A percentile compares a stretch with the other conserved stretches of the same genome.
phyloP scores from a whole-genome alignment of 129 eudicot species.

The Silybum marianum region DNA sequence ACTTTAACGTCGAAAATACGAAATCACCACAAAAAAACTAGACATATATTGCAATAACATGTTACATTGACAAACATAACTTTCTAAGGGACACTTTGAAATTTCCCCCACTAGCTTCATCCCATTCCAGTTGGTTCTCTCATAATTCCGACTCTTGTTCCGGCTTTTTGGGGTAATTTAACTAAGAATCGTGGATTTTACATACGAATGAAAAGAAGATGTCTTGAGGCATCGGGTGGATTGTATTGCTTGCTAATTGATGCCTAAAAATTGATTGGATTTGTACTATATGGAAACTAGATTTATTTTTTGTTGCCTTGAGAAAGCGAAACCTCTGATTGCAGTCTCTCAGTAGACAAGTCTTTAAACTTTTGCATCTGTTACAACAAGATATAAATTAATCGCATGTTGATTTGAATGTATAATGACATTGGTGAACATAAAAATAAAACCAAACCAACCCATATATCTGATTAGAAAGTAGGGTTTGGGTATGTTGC shows the following conservation, averaged over 20 bases:
- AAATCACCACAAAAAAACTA: neutral
- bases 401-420: neutral
- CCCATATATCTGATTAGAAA: neutral
- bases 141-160: neutral
- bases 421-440: too few species aligned
- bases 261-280: conserved; percentile 7
- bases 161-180: neutral
- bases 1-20: neutral
- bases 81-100: neutral
- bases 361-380: conserved; percentile 30
- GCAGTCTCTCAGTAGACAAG: neutral
- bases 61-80: neutral
- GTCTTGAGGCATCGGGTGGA: neutral
- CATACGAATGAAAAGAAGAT: neutral
- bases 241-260: neutral
- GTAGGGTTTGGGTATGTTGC: neutral
- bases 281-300: neutral
- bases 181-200: neutral
- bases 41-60: neutral
- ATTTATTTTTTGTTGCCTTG: conserved; percentile 18
- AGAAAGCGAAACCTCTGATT: conserved; percentile 12
- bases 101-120: neutral
- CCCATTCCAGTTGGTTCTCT: neutral
- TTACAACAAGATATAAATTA: neutral
- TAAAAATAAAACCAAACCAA: neutral